Base-by-base conservation (phyloP, 1,284 basidiomycete species). In the Phellopilus nigrolimitatus region DNA sequence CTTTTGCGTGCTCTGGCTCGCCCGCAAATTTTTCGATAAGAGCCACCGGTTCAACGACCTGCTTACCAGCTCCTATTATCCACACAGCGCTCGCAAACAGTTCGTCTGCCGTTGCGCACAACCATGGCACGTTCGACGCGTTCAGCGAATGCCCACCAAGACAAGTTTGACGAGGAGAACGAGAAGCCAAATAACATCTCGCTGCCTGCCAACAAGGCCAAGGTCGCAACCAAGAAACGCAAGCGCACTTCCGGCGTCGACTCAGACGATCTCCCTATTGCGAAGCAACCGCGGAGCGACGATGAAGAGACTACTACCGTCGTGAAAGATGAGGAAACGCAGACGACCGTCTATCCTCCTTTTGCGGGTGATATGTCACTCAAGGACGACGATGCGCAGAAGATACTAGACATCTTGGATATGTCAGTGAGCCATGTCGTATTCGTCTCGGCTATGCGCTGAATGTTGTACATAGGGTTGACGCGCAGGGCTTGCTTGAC, bases 321-420 rank as follows among this genome's bases (percentile, higher is more conserved):
- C 46, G 54, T 67, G 49, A 51, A 59, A 24, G 70, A 73, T 42
- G 59, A 66, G 42, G 60, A 61, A 40, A 39, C 56, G 27, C 59
- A 62, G 21, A 58, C 60, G 22, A 47, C 47, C 6, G 24, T 42
- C 19, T 30, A 47, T 21, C 52, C 51, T 2, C 49, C 57, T 8
- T 50, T 55, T 56, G 66, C 69, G 3, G 78, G 74, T 31, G 78
- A 82, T 61, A 64, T 71, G 13, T 73, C 78, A 28, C 71, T 85
- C 38, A 61, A 69, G 53, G 28, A 66, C 9, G 58, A 68, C 4
- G 71, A 83, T 63, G 84, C 83, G 19, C 69, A 71, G 39, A 73
- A 77, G 58, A 80, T 90, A 51, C 76, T 94, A 38, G 79, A 84
- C 55, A 79, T 93, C 39, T 78, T 95, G 48, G 81, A 88, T 64